Evolutionary conservation across 2,329 filamentous ascomycete species (phyloP), one percentile per base, ranked within the genome.

Genomic region (Sporothrix brasiliensis): DNA sequence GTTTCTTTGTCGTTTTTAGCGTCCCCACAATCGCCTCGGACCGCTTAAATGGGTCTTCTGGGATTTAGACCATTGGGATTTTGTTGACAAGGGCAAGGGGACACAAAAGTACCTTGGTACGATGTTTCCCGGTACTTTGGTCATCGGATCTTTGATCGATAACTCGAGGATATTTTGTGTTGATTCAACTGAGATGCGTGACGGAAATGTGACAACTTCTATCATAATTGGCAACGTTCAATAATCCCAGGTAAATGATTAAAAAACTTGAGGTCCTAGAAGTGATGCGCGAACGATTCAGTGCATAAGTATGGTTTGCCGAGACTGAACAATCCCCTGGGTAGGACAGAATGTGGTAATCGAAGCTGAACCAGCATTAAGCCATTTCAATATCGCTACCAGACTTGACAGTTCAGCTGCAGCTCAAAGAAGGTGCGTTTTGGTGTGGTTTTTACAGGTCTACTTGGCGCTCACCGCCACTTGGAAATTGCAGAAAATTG

Each of bases 11-110:
- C 19, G 14, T 34, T 54, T 24, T 54, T 30, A 54, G 56, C n/a
- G 56, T 61, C 56, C 44, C 58, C 58, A 63, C 58, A 63, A 19
- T 14, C 58, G 58, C 58, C 58, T 19, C 58, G 58, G 58, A 63
- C 58, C 58, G 58, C 39, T 24, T 24, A 24, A 47, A 47, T 63
- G 58, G 58, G 58, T 47, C 58, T 16, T 19, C 14, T 44, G 14
- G 41, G 11, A 14, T 4, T 27, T 4, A 7, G 24, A 3, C 50
- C n/a, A 27, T 4, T 9, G 14, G 53, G 30, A 19, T 9, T 16
- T 19, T 16, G 13, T 16, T 16, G 44, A 19, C 44, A 49, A 34
- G 56, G n/a, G 11, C n/a, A 21, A 13, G 34, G 56, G 11, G 19
- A 21, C 21, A 34, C 24, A 56, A 34, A 19, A 34, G 6, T 34